Conservation (phyloP, 2,329 filamentous ascomycete genomes). For the Leptographium radiaticola region DNA sequence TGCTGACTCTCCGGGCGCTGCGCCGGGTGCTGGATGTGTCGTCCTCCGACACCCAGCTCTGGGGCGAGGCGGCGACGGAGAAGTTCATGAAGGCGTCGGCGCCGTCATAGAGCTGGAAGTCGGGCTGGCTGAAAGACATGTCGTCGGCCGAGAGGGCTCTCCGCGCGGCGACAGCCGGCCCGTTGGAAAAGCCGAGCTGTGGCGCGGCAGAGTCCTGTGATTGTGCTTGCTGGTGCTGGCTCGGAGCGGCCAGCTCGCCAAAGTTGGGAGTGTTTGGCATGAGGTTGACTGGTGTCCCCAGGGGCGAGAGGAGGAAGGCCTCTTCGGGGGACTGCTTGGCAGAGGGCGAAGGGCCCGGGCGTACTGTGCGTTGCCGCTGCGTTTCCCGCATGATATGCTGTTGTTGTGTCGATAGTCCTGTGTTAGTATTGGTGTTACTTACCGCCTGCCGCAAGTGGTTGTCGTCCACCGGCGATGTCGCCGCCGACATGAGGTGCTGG, state of each 20-base stretch:
- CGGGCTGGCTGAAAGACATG: conserved; percentile 22
- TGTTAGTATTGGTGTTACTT: conserved; percentile 39
- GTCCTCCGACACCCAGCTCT: conserved; percentile 38
- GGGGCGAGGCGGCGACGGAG: conserved; percentile 22
- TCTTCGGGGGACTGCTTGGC: conserved; percentile 26
- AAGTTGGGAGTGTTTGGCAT: conserved; percentile 33
- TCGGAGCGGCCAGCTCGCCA: conserved; percentile 14
- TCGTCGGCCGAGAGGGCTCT: conserved; percentile 21
- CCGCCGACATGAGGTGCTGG: conserved; percentile 6
- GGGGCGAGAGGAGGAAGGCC: conserved; percentile 37
- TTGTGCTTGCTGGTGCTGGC: conserved; percentile 4
- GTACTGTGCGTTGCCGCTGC: conserved; percentile 75
- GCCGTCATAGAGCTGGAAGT: conserved; percentile 35
- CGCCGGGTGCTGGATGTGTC: conserved; percentile 30
- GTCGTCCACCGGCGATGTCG: conserved; percentile 5
- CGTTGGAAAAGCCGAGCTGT: conserved; percentile 33
- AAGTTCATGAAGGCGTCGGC: conserved; percentile 34
- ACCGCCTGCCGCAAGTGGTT: conserved; percentile 30
- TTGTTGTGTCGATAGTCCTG: conserved; percentile 44
- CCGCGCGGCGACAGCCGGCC: conserved; percentile 29
- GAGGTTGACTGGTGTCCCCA: conserved; percentile 31
- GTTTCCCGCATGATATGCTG: conserved; percentile 73
- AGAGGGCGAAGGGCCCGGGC: conserved; percentile 46
- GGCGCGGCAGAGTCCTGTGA: conserved; percentile 23
- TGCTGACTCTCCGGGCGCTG: conserved; percentile 39